phyloP scores from a whole-genome alignment of 169 alveolate species.

The Perkinsus marinus region DNA sequence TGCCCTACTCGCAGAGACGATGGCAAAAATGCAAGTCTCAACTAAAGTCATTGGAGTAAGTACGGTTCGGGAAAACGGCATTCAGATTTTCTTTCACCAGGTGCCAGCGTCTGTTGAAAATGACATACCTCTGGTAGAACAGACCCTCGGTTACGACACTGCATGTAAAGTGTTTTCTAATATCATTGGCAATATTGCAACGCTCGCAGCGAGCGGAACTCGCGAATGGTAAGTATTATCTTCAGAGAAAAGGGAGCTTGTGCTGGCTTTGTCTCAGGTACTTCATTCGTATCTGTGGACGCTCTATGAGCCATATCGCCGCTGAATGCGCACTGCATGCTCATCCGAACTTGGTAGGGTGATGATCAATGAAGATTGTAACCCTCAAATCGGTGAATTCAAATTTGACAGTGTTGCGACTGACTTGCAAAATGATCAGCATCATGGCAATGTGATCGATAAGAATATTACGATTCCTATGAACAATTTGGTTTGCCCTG shows the following conservation, averaged over 20 bases:
- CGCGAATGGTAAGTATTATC: neutral
- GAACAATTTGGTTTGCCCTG: too few species aligned
- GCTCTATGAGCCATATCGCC: constrained; percentile 65
- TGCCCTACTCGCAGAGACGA: constrained; percentile 46
- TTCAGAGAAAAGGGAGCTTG: too few species aligned
- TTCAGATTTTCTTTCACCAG: neutral
- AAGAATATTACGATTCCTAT: too few species aligned
- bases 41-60: constrained; percentile 43
- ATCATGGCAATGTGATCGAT: too few species aligned
- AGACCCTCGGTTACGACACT: constrained; percentile 77
- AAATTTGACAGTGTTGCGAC: too few species aligned
- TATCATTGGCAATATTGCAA: constrained; percentile 83
- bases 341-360: constrained; percentile 77
- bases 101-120: neutral
- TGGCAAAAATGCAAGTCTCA: constrained; percentile 29
- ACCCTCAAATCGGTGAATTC: too few species aligned
- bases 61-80: neutral
- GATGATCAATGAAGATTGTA: too few species aligned
- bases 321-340: constrained; percentile 87
- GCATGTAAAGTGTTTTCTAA: constrained; percentile 83
- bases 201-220: constrained; percentile 78
- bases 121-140: constrained; percentile 1
- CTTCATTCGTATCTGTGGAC: constrained; percentile 65
- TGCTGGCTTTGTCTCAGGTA: constrained; percentile 44
- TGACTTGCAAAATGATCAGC: too few species aligned